A percentile compares a stretch with the other conserved stretches of the same genome.
Conservation (phyloP, 2,329 filamentous ascomycete species). For the Arthrobotrys conoides region DNA sequence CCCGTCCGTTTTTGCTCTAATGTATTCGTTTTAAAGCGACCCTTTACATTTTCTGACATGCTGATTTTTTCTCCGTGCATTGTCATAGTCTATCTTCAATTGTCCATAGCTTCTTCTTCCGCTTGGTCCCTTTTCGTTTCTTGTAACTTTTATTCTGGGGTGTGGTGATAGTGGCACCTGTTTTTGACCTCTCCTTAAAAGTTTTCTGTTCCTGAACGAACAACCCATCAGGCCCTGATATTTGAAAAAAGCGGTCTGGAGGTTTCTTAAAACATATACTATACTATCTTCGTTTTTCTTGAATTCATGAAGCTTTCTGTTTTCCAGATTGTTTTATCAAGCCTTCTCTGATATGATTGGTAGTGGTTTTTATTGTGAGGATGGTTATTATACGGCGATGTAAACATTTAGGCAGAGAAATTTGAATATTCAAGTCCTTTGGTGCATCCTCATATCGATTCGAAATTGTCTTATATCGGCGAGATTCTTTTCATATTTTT, state of each 20-base stretch:
- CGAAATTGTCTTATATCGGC: background rate
- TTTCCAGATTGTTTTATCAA: slow-evolving; percentile 18
- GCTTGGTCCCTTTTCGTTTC: slow-evolving; percentile 63
- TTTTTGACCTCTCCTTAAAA: slow-evolving; percentile 41
- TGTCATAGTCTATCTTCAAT: slow-evolving; percentile 58
- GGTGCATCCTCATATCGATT: background rate
- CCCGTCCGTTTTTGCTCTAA: slow-evolving; percentile 38
- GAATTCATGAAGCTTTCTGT: background rate
- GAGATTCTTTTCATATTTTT: background rate
- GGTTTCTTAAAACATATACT: slow-evolving; percentile 21
- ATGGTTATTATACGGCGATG: slow-evolving; percentile 8
- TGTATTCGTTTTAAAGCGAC: slow-evolving; percentile 54
- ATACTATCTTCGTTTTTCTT: slow-evolving; percentile 8
- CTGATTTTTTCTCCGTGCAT: slow-evolving; percentile 60
- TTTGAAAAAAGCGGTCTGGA: slow-evolving; percentile 17
- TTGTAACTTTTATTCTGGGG: slow-evolving; percentile 57
- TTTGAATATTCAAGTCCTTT: slow-evolving; percentile 7
- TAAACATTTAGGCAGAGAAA: slow-evolving; percentile 13
- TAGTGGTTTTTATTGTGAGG: slow-evolving; percentile 7
- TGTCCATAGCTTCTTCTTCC: slow-evolving; percentile 57
- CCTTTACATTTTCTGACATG: slow-evolving; percentile 54
- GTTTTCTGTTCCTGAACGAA: slow-evolving; percentile 27
- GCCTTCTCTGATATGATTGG: background rate
- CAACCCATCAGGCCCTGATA: slow-evolving; percentile 5
- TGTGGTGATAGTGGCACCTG: slow-evolving; percentile 33